Conservation (phyloP, 805 yeast genomes). For the Cyberlindnera sargentensis region DNA sequence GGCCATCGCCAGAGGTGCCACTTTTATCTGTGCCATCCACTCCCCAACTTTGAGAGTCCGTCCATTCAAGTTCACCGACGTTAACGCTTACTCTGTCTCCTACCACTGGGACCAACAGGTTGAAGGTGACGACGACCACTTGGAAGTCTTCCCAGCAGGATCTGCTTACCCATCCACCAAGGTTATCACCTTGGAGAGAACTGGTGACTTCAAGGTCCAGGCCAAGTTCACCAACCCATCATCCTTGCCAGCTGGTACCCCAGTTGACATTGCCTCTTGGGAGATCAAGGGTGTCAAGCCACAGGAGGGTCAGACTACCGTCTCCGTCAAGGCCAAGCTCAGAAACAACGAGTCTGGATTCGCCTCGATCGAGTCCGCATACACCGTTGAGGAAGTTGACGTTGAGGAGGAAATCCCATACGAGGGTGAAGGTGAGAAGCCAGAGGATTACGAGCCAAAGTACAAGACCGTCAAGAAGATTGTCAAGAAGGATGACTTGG, state of each 20-base stretch:
- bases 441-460: constrained; percentile 80
- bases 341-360: constrained; percentile 97
- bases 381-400: constrained; percentile 85
- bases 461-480: constrained; percentile 87
- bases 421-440: constrained; percentile 59
- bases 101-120: constrained; percentile 92
- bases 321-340: constrained; percentile 86
- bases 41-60: constrained; percentile 98
- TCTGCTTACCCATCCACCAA: constrained; percentile 92
- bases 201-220: constrained; percentile 76
- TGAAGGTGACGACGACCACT: constrained; percentile 80
- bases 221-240: constrained; percentile 78
- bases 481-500: constrained; percentile 82
- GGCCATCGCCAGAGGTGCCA: constrained; percentile 98
- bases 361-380: constrained; percentile 88
- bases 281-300: constrained; percentile 77
- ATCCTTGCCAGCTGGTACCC: constrained; percentile 64
- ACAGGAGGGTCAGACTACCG: constrained; percentile 64
- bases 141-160: constrained; percentile 96
- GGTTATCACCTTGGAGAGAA: constrained; percentile 89
- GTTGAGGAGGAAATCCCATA: constrained; percentile 83
- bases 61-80: constrained; percentile 96
- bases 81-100: constrained; percentile 86
- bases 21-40: constrained; percentile 97
- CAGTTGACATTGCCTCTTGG: constrained; percentile 74